These are phyloP conservation scores for Pythium guiyangense DNA, from an alignment of 352 stramenopile species.

Conservation along the genomic window DNA sequence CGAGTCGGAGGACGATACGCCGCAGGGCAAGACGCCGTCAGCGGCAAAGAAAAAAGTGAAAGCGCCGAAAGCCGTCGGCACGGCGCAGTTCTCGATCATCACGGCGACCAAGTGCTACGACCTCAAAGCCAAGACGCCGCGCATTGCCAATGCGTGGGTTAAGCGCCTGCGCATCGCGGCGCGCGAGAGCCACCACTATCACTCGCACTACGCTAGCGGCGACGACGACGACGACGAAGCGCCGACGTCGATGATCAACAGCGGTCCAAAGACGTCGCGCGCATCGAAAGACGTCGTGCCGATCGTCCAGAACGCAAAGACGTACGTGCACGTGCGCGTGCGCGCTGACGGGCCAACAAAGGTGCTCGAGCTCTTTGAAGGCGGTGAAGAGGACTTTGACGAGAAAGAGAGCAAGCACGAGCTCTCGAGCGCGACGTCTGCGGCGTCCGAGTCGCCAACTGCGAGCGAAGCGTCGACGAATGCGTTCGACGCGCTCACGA, in stretches of 20 bases:
- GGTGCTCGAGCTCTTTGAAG: conserved; percentile 89
- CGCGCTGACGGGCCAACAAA: conserved; percentile 87
- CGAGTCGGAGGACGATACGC: conserved; percentile 55
- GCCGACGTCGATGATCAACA: conserved; percentile 18
- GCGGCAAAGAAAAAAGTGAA: conserved; percentile 11
- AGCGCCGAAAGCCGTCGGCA: conserved; percentile 22
- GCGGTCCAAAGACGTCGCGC: conserved; percentile 24
- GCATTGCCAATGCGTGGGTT: conserved; percentile 70
- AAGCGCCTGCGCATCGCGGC: conserved; percentile 58
- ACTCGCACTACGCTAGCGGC: conserved; percentile 6
- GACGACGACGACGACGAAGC: conserved; percentile 23
- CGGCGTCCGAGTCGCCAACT: conserved; percentile 60
- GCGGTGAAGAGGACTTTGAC: conserved; percentile 82
- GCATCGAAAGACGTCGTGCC: conserved; percentile 30
- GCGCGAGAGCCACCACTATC: conserved; percentile 11
- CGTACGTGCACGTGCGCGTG: conserved; percentile 81
- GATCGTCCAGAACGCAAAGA: conserved; percentile 75
- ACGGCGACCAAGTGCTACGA: conserved; percentile 84
- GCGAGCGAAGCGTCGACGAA: conserved; percentile 73
- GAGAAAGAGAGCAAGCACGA: conserved; percentile 80
- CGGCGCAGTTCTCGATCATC: conserved; percentile 85
- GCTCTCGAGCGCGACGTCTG: conserved; percentile 56
- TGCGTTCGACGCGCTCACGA: conserved; percentile 60
- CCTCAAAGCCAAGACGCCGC: conserved; percentile 72
- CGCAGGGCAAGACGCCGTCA: conserved; percentile 17